phyloP scores from a whole-genome alignment of 2,329 filamentous ascomycete species.

The Coniochaeta hoffmannii region DNA sequence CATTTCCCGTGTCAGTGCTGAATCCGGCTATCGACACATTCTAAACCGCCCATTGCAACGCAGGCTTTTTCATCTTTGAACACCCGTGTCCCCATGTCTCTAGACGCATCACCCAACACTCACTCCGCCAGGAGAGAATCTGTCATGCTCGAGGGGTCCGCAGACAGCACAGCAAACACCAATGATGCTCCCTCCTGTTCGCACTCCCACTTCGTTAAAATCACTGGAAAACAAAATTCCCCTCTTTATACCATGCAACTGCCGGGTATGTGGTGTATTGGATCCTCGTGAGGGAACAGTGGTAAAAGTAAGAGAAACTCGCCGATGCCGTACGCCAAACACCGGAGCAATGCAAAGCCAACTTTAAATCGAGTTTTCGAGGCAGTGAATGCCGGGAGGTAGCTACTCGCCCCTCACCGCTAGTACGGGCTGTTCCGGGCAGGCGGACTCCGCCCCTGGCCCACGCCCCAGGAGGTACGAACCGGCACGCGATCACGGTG shows the following conservation, averaged over 20 bases:
- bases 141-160: background rate
- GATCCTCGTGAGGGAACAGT: background rate
- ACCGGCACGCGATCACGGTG: constrained; percentile 19
- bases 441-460: constrained; percentile 20
- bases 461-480: constrained; percentile 15
- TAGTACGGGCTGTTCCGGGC: constrained; percentile 22
- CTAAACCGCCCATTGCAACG: background rate
- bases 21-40: background rate
- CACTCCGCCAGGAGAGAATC: background rate
- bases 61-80: background rate
- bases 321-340: constrained; percentile 9
- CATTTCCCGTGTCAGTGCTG: background rate
- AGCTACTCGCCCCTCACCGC: too few relatives aligned
- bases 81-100: background rate
- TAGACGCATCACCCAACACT: background rate
- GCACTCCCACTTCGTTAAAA: background rate
- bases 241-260: constrained; percentile 8
- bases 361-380: background rate
- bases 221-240: background rate
- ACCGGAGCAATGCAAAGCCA: constrained; percentile 12
- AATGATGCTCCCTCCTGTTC: background rate
- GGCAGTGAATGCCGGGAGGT: too few relatives aligned
- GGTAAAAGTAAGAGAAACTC: background rate
- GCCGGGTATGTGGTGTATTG: constrained; percentile 13
- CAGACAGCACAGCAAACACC: background rate